phyloP scores from a whole-genome alignment of 306 rosid genomes.

The Hylodesmum podocarpum region DNA sequence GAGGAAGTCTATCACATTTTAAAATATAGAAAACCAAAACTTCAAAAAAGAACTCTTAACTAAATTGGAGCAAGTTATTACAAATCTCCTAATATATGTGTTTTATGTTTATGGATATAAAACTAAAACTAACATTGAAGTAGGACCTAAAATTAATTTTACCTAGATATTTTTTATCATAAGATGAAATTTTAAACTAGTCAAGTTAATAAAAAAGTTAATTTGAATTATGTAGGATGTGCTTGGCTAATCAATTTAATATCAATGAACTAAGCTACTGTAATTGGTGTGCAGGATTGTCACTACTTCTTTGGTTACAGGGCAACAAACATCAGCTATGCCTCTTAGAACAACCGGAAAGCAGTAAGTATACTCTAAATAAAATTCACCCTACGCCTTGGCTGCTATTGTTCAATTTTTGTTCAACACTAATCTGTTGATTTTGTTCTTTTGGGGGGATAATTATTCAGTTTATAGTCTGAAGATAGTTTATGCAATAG shows the following conservation, averaged over 20 bases:
- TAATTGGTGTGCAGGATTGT: conserved; percentile 44
- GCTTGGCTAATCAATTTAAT: not conserved
- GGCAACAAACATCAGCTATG: conserved; percentile 38
- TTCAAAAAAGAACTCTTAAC: too few relatives aligned
- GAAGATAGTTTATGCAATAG: too few relatives aligned
- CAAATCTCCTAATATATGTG: too few relatives aligned
- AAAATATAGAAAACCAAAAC: too few relatives aligned
- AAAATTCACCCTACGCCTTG: too few relatives aligned
- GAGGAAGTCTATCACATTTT: too few relatives aligned
- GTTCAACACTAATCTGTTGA: not conserved
- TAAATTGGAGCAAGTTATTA: too few relatives aligned
- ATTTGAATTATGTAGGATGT: too few relatives aligned
- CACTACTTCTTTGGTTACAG: conserved; percentile 46
- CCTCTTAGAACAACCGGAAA: conserved; percentile 37
- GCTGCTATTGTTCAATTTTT: not conserved
- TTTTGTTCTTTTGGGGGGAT: not conserved
- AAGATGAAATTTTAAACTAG: not conserved
- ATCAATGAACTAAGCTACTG: not conserved
- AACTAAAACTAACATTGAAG: too few relatives aligned
- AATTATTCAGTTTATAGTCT: not conserved
- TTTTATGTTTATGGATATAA: too few relatives aligned
- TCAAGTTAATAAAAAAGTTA: not conserved
- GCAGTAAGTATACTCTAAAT: conserved; percentile 43
- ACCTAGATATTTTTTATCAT: not conserved
- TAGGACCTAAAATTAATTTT: too few relatives aligned